Base-by-base conservation (phyloP, 768 basidiomycete species). In the Lentinula detonsa region DNA sequence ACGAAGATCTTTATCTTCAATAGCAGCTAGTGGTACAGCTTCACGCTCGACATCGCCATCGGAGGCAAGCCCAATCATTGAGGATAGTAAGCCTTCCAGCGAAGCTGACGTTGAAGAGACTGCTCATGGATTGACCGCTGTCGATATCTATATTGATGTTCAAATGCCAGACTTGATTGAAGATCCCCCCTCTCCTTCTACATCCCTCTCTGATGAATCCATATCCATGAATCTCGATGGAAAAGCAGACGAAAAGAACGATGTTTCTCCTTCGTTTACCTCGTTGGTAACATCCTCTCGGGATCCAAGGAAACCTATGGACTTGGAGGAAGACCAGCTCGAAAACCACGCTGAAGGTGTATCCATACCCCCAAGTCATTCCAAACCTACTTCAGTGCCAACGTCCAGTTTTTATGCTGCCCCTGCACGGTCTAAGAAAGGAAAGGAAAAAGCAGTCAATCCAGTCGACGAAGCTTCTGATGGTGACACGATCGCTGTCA, bases 401-500 rank as follows among this genome's bases (percentile, higher is more conserved):
- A 15, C 57, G 3, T 15, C 13, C 18, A 48, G 45, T 31, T 49
- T 49, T 31, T 59, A 59, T 23, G 31, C 51, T 23, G n/a, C 18
- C 15, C 57, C 45, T 23, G 56, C 57, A 37, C 35, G 37, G 28
- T 58, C 49, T 16, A 42, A 43, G 10, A 60, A 39, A 28, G 62
- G 21, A 21, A 46, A 58, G 57, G 28, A 43, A 40, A 64, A 61
- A 31, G 28, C 61, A 48, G 15, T 60, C 60, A 55, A 66, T 66
- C 37, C 16, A 28, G n/a, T 23, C 55, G 34, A 48, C 6, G 45
- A 49, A 23, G 34, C 49, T 33, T n/a, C 16, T 10, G 33, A 59
- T 10, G 18, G 43, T 33, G 45, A 39, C 16, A 4, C 10, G 16
- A 34, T 13, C 37, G 3, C 37, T 11, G 43, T 8, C 53, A 40